Conservation (phyloP, 2,329 filamentous ascomycete genomes). For the Colletotrichum sp. region DNA sequence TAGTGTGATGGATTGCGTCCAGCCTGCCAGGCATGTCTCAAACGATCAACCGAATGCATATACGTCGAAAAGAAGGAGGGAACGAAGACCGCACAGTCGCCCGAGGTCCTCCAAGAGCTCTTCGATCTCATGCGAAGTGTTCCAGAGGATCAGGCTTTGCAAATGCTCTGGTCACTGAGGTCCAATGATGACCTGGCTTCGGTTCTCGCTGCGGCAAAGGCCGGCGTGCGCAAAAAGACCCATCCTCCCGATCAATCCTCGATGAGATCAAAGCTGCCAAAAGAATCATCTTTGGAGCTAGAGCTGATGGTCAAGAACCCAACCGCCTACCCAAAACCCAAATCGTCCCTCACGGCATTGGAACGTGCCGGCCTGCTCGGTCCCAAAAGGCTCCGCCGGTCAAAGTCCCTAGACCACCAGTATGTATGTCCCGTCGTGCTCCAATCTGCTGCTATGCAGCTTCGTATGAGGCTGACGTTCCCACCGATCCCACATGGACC, state of each 20-base stretch:
- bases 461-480: not conserved
- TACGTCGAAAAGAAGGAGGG: slow-evolving; percentile 22
- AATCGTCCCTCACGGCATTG: not conserved
- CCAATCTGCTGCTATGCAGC: not conserved
- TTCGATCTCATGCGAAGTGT: slow-evolving; percentile 27
- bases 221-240: not conserved
- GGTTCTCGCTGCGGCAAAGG: slow-evolving; percentile 26
- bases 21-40: slow-evolving; percentile 23
- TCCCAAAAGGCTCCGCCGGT: not conserved
- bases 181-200: slow-evolving; percentile 24
- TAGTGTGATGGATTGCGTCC: slow-evolving; percentile 27
- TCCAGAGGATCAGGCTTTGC: slow-evolving; percentile 20
- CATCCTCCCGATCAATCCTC: not conserved
- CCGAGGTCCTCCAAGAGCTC: slow-evolving; percentile 22
- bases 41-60: slow-evolving; percentile 17
- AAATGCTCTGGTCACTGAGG: slow-evolving; percentile 26
- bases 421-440: not conserved
- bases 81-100: not conserved
- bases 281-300: slow-evolving; percentile 18
- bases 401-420: slow-evolving; percentile 7
- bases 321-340: slow-evolving; percentile 21
- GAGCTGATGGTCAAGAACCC: slow-evolving; percentile 30
- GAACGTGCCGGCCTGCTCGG: not conserved
- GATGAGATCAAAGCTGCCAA: not conserved
- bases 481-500: not conserved